Percentiles rank a stretch among this genome's conserved stretches.
These are phyloP conservation scores for Fraxinus xanthoxyloides DNA, from an alignment of 305 asterid genomes.

Conservation along the genomic window DNA sequence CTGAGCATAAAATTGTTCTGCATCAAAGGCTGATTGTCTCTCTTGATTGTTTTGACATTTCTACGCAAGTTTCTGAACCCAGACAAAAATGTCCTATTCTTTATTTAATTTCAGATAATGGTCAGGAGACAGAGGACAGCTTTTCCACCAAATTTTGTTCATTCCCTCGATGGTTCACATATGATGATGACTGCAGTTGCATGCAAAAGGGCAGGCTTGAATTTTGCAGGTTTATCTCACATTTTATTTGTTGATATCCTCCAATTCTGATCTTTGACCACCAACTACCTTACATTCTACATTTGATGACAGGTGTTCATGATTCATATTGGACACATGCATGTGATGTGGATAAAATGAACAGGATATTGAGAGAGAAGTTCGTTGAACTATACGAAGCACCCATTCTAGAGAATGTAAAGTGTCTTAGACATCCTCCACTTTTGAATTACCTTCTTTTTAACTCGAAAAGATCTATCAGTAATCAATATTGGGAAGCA, in stretches of 20 bases:
- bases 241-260: conserved; percentile 9
- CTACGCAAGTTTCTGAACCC: conserved; percentile 13
- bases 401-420: conserved; percentile 88
- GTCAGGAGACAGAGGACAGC: conserved; percentile 90
- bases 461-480: neutral
- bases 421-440: conserved; percentile 19
- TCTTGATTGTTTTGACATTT: conserved; percentile 14
- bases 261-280: conserved; percentile 2
- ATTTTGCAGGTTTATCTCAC: conserved; percentile 70
- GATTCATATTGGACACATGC: conserved; percentile 99
- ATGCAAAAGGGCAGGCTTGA: conserved; percentile 83
- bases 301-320: conserved; percentile 79
- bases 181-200: conserved; percentile 99
- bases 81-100: conserved; percentile 10
- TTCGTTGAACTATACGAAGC: conserved; percentile 83
- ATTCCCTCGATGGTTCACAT: conserved; percentile 96
- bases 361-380: conserved; percentile 71
- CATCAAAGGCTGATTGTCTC: neutral
- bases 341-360: conserved; percentile 83
- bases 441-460: neutral
- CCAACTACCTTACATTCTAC: conserved; percentile 12
- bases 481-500: neutral
- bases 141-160: conserved; percentile 95
- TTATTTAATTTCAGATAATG: conserved; percentile 52
- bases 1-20: neutral